Evolutionary conservation across 495 filamentous ascomycete genomes (phyloP).

Genomic region (Copromyces sp.): DNA sequence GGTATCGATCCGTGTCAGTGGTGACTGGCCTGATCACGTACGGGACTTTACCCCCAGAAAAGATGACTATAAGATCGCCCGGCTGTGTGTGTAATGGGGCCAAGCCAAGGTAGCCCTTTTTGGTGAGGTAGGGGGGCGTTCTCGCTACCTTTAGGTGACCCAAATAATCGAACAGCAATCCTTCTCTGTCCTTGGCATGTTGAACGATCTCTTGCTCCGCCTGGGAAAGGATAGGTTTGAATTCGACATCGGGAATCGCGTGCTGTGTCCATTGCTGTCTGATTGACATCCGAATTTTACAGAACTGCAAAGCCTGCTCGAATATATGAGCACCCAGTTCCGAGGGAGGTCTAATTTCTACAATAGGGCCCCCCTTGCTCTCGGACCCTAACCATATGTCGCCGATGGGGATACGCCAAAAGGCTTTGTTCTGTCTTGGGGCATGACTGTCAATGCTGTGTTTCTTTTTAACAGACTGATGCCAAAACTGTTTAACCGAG

Average conservation of each 20-base stretch:
- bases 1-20: not conserved
- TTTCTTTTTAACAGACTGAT: not conserved
- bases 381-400: not conserved
- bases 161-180: not conserved
- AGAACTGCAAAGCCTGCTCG: not conserved
- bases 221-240: not conserved
- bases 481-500: not conserved
- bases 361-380: not conserved
- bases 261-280: not conserved
- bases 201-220: not conserved
- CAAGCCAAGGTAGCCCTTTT: constrained; percentile 8
- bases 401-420: not conserved
- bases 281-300: not conserved
- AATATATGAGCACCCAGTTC: not conserved
- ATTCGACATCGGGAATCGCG: not conserved
- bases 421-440: not conserved
- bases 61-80: constrained; percentile 8
- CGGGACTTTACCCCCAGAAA: constrained; percentile 3
- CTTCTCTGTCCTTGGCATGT: not conserved
- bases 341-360: not conserved
- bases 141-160: accelerated
- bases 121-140: constrained; percentile 3
- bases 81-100: not conserved
- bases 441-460: not conserved
- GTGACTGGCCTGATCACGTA: constrained; percentile 5